These are phyloP conservation scores for Trichoderma pleuroti DNA, from an alignment of 2,329 filamentous ascomycete genomes.

Conservation along the genomic window DNA sequence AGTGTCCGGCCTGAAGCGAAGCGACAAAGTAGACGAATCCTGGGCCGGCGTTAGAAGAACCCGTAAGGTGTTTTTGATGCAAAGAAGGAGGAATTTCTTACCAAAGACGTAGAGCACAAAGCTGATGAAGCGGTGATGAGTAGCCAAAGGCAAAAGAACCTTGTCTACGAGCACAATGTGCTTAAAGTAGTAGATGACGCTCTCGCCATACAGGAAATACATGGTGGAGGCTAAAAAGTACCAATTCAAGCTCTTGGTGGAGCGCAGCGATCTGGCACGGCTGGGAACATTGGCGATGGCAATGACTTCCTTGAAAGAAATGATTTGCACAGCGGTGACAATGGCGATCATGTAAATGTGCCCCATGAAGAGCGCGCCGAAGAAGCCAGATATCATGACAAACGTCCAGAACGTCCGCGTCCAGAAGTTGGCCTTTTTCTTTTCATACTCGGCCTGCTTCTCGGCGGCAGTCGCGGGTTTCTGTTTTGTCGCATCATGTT, in stretches of 20 bases:
- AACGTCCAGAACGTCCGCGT: constrained; percentile 97
- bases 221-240: constrained; percentile 98
- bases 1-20: constrained; percentile 90
- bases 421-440: constrained; percentile 98
- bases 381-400: constrained; percentile 94
- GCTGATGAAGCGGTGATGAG: constrained; percentile 97
- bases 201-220: constrained; percentile 99
- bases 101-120: constrained; percentile 97
- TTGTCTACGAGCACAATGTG: constrained; percentile 94
- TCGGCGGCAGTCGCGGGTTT: constrained; percentile 42
- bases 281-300: constrained; percentile 94
- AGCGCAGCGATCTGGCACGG: constrained; percentile 81
- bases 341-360: constrained; percentile 96
- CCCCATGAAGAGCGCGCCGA: constrained; percentile 86
- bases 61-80: not conserved
- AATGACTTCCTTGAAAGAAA: constrained; percentile 99
- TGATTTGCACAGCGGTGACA: constrained; percentile 88
- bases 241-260: constrained; percentile 97
- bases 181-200: constrained; percentile 99
- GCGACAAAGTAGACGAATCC: constrained; percentile 98
- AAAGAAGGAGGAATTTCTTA: constrained; percentile 33
- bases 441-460: constrained; percentile 72
- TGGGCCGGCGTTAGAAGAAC: constrained; percentile 37
- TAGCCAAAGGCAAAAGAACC: constrained; percentile 87
- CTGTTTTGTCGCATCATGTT: constrained; percentile 28